Conservation (phyloP, 345 rosid species). For the Brassica napus region DNA sequence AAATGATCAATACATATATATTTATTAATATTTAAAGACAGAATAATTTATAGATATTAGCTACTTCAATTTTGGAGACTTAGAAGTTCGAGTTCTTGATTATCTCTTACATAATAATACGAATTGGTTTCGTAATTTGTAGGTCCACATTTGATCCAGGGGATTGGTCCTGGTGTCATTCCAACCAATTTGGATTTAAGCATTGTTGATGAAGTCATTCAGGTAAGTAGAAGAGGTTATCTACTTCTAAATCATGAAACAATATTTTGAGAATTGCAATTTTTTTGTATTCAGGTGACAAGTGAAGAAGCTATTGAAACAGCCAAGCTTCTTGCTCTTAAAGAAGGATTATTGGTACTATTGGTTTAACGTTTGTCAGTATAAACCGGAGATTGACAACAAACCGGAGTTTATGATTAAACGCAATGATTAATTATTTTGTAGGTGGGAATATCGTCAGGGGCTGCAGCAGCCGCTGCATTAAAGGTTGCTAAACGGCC, state of each 20-base stretch:
- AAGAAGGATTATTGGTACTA: slow-evolving; percentile 58
- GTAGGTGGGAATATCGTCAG: slow-evolving; percentile 73
- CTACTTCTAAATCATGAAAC: not conserved
- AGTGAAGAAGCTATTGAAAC: slow-evolving; percentile 56
- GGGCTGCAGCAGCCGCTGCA: slow-evolving; percentile 67
- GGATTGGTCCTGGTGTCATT: slow-evolving; percentile 78
- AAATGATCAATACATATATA: not conserved
- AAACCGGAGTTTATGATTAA: not conserved
- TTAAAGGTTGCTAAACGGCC: slow-evolving; percentile 56
- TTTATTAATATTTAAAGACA: no score
- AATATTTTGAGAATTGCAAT: not conserved
- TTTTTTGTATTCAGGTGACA: slow-evolving; percentile 40
- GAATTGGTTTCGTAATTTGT: not conserved
- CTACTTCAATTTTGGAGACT: not conserved
- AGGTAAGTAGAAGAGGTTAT: slow-evolving; percentile 45
- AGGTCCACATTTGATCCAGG: slow-evolving; percentile 63
- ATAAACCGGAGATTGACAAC: not conserved
- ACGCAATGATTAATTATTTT: not conserved
- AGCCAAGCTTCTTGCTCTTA: slow-evolving; percentile 54
- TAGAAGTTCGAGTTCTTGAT: not conserved
- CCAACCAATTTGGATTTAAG: slow-evolving; percentile 74
- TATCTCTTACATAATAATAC: not conserved
- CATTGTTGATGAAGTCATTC: slow-evolving; percentile 73
- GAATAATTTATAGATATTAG: not conserved
- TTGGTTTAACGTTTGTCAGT: not conserved